Evolutionary conservation across 352 stramenopile species (phyloP).

Genomic region (Pythium brachiatum): DNA sequence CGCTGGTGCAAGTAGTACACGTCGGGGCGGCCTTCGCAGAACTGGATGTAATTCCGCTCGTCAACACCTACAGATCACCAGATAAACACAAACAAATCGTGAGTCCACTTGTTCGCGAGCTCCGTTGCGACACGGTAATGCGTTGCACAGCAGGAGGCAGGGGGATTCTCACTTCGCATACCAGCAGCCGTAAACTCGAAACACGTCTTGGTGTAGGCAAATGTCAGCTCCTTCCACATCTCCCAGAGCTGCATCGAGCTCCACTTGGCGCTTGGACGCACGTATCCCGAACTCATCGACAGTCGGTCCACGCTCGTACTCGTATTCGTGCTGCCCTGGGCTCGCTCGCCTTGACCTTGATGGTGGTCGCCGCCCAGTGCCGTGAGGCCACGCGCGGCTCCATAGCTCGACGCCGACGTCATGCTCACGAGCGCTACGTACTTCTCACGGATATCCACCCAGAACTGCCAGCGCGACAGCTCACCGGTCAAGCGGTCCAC

Average conservation of each 20-base stretch:
- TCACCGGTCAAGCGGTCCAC: constrained; percentile 60
- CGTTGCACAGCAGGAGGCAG: constrained; percentile 1
- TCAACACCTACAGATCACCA: constrained; percentile 51
- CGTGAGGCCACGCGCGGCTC: constrained; percentile 17
- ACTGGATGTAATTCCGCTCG: constrained; percentile 78
- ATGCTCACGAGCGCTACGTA: constrained; percentile 54
- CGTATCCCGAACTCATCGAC: constrained; percentile 15
- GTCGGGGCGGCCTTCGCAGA: constrained; percentile 66
- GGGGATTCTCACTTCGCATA: constrained; percentile 68
- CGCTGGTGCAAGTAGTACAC: constrained; percentile 82
- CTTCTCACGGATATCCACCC: constrained; percentile 73
- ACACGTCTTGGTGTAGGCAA: constrained; percentile 80
- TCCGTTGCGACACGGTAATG: constrained; percentile 1
- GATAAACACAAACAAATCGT: constrained; percentile 16
- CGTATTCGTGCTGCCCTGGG: not conserved
- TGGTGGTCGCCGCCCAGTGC: constrained; percentile 18
- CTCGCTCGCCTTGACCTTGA: not conserved
- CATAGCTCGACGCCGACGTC: constrained; percentile 23
- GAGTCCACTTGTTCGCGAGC: constrained; percentile 18
- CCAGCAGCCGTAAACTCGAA: constrained; percentile 81
- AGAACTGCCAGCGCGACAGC: constrained; percentile 78
- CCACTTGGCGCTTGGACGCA: constrained; percentile 40
- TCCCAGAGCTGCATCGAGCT: constrained; percentile 82
- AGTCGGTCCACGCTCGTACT: not conserved
- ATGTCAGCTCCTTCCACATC: constrained; percentile 81